Evolutionary conservation across 192 early-diverging fungal genomes (phyloP).

Genomic region (Coemansia sp.): DNA sequence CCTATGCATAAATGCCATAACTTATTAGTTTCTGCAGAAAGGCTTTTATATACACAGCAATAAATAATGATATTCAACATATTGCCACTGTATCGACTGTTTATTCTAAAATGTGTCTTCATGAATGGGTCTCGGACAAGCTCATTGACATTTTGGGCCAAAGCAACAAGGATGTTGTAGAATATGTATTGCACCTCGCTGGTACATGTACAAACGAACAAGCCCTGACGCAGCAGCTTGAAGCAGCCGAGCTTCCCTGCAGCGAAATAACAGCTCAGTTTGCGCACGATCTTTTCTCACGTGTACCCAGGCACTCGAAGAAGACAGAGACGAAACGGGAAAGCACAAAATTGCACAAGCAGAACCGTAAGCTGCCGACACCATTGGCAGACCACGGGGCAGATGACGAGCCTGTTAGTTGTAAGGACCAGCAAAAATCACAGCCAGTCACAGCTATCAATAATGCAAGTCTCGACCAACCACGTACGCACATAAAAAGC

Average conservation of each 20-base stretch:
- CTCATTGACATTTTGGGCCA: conserved; percentile 48
- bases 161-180: conserved; percentile 45
- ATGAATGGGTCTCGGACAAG: conserved; percentile 48
- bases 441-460: background rate
- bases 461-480: background rate
- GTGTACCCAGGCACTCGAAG: conserved; percentile 51
- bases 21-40: no score
- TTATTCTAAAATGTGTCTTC: conserved; percentile 26
- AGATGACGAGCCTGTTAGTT: background rate
- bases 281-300: conserved; percentile 63
- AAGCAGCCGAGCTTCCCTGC: conserved; percentile 63
- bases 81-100: no score
- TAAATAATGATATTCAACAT: no score
- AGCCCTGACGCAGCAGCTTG: conserved; percentile 56
- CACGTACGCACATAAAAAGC: background rate
- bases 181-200: conserved; percentile 45
- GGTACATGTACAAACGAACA: conserved; percentile 26
- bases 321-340: background rate
- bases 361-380: background rate
- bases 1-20: no score
- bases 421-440: background rate
- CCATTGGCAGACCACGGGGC: background rate
- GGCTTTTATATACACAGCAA: no score
- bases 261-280: conserved; percentile 58
- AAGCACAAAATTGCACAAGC: background rate